Percentiles rank a stretch among this genome's conserved stretches.
Conservation (phyloP, 2,329 filamentous ascomycete species). For the Ascochyta clinopodiicola region DNA sequence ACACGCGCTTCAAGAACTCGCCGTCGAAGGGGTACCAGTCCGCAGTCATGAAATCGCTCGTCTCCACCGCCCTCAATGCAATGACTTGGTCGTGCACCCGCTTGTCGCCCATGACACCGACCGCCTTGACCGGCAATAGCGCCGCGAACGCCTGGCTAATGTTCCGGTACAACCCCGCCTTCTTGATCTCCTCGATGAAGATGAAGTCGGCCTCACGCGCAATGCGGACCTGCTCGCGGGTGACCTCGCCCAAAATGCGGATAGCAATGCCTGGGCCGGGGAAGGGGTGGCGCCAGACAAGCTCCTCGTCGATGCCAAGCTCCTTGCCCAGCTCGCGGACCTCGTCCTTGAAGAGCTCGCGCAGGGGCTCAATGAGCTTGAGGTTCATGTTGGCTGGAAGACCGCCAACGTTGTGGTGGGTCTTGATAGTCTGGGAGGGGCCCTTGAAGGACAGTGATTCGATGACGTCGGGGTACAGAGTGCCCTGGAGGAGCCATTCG, state of each 20-base stretch:
- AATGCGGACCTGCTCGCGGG: slow-evolving; percentile 77
- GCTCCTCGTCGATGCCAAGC: slow-evolving; percentile 73
- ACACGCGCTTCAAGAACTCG: slow-evolving; percentile 69
- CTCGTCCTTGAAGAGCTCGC: slow-evolving; percentile 85
- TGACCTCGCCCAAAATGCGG: slow-evolving; percentile 84
- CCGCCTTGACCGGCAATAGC: slow-evolving; percentile 69
- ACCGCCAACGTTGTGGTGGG: slow-evolving; percentile 76
- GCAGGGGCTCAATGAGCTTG: slow-evolving; percentile 78
- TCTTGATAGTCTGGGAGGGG: slow-evolving; percentile 74
- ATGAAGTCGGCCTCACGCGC: slow-evolving; percentile 79
- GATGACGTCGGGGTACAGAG: slow-evolving; percentile 78
- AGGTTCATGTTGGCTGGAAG: slow-evolving; percentile 68
- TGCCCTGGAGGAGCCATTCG: slow-evolving; percentile 87
- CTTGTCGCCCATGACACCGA: slow-evolving; percentile 74
- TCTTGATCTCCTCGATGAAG: slow-evolving; percentile 77
- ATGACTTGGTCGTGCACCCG: slow-evolving; percentile 70
- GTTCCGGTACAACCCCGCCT: slow-evolving; percentile 74
- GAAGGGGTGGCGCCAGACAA: slow-evolving; percentile 81
- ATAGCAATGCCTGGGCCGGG: slow-evolving; percentile 78
- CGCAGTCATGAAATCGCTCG: slow-evolving; percentile 76
- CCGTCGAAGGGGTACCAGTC: slow-evolving; percentile 71
- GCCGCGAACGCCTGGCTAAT: slow-evolving; percentile 75
- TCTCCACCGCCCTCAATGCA: slow-evolving; percentile 67
- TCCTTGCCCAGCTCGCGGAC: slow-evolving; percentile 73
- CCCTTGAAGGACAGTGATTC: slow-evolving; percentile 77